Evolutionary conservation across 371 early-diverging fungal genomes (phyloP), one percentile per base, ranked within the genome.

Genomic region (Rhizopus delemar): DNA sequence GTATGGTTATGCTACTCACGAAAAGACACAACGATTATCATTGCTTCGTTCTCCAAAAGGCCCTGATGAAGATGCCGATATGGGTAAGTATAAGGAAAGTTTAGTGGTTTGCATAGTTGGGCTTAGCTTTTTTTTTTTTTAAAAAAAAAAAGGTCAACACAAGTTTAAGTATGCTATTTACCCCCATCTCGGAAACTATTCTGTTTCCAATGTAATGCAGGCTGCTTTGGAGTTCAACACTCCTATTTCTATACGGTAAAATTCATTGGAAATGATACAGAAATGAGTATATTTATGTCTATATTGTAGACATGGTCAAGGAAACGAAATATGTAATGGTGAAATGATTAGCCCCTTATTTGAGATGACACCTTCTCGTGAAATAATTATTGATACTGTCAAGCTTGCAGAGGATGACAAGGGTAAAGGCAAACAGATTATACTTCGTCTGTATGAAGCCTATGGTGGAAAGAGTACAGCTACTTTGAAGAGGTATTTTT

Each of bases 391-490:
- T 51, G 96, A 96, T 66, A 91, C 93, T 0, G 72, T 97, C 60
- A 97, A 96, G 70, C 63, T 78, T 8, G 90, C 96, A 2, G 96
- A 96, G 73, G 93, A 93, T 66, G 78, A 78, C 48, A 22, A 64
- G 2, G 75, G 70, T 11, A 51, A 63, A 35, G 70, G 75, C 8
- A 56, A 73, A 4, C 59, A 63, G 5, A 53, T 97, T 13, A 77
- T 97, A 33, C 58, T 98, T 28, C 82, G 99, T 43, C 58, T 97
- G 8, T 94, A 93, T 69, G 97, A 98, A 70, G 88, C 94, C 0
- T 92, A 86, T 70, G 97, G 99, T n/a, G 96, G 96, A 6, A 89
- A 89, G 9, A 88, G 89, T 2, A 68, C 58, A 28, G 85, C 78
- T 22, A 65, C 55, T 15, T 60, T 94, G 35, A 71, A 60, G 22